Evolutionary conservation across 2,329 filamentous ascomycete species (phyloP).

Genomic region (Sporothrix protearum): DNA sequence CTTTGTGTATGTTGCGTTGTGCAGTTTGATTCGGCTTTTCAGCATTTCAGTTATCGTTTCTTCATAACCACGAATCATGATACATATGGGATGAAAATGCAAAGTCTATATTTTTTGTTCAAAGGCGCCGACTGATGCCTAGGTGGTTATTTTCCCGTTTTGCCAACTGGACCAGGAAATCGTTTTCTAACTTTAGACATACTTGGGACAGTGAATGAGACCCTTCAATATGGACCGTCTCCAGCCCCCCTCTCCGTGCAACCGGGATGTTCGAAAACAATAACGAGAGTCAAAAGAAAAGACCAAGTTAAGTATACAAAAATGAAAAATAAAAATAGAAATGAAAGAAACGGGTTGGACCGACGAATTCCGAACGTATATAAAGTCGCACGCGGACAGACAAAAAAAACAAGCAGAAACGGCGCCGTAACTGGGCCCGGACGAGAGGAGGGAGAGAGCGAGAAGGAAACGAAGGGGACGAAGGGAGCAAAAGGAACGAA

Average conservation of each 20-base stretch:
- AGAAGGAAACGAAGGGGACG: neutral
- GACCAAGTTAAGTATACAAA: neutral
- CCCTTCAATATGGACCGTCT: neutral
- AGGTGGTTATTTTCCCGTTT: neutral
- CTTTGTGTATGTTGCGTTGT: neutral
- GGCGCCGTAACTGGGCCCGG: neutral
- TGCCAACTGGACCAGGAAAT: neutral
- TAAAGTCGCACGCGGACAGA: neutral
- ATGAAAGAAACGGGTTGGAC: neutral
- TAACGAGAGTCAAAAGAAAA: neutral
- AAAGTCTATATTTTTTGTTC: neutral
- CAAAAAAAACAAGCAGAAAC: neutral
- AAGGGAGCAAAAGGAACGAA: neutral
- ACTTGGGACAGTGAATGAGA: neutral
- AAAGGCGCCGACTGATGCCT: constrained; percentile 7
- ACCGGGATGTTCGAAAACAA: constrained; percentile 5
- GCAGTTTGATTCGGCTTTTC: neutral
- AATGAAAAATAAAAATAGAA: neutral
- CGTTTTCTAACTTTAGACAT: neutral
- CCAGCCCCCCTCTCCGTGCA: neutral
- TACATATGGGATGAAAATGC: neutral
- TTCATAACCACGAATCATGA: neutral
- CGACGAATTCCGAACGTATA: neutral
- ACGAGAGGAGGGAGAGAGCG: neutral
- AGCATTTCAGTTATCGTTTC: too few relatives aligned